Evolutionary conservation across 2,329 filamentous ascomycete species (phyloP), one percentile per base, ranked within the genome.

Genomic region (Fusarium nodosum): DNA sequence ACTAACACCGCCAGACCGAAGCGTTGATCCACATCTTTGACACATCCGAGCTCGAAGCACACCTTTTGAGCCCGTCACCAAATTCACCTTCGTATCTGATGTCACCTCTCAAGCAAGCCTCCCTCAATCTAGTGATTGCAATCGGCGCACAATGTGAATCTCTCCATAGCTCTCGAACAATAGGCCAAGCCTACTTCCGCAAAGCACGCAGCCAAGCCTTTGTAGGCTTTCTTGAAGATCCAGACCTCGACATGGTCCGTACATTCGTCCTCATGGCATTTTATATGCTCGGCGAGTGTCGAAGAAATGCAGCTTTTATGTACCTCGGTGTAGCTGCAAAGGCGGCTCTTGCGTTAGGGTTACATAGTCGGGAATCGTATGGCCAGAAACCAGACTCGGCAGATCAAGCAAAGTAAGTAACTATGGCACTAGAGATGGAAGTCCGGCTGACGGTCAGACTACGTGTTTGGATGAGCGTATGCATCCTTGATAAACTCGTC

Each of bases 241-340:
- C 73, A 3, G 72, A 74, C 20, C 33, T 75, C 1, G 71, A 75
- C 10, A 72, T 75, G 70, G 71, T 75, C 2, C 60, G 72, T 9
- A 61, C 65, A 0, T 75, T 75, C 28, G 53, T 75, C 5, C 69
- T 93, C 78, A 92, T 93, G 80, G 92, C 88, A 10, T 91, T 91
- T 18, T 93, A 91, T 83, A 90, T 93, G 80, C 86, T 91, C 34
- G 87, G 87, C 34, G 74, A 79, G 41, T 82, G 87, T 64, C 80
- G 86, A 66, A 90, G 88, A 68, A 89, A 93, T 80, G 82, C 87
- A 1, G 87, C 87, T 0, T 90, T 88, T 55, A 88, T 90, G 85
- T 90, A 90, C 57, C 75, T 90, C 4, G 87, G 87, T 0, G 83
- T 90, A 11, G 87, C 88, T 2, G 81, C 85, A 0, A 83, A 86